Evolutionary conservation across 2,329 filamentous ascomycete species (phyloP), one percentile per base, ranked within the genome.

Genomic region (Trichoderma sp.): DNA sequence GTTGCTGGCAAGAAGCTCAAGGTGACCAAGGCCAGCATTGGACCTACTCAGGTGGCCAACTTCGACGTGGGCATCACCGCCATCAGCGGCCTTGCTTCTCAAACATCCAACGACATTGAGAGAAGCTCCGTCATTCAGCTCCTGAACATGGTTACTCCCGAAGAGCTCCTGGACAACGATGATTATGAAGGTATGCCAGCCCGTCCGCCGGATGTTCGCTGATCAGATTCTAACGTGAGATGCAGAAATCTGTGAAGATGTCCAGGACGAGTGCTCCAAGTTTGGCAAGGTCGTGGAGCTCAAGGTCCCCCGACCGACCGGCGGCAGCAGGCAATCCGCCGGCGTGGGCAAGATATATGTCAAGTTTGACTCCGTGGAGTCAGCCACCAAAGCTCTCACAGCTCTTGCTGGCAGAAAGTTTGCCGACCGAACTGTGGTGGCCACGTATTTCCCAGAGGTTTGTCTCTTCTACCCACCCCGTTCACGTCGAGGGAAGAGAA

Each of bases 311-410:
- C 87, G 95, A 66, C 94, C 95, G 2, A 88, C 86, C 24, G 91
- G 91, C 71, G 92, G 91, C 56, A 91, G 88, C 76, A 88, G 93
- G 71, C 90, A 95, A 75, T 91, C 90, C 24, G 86, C 92, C 34
- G 95, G 95, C 54, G 93, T 99, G 24, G 95, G 95, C 75, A 99
- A 98, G 83, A 98, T 99, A 71, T 99, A 90, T 75, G 89, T 99
- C 81, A 98, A 97, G 77, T 99, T 92, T 74, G 91, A 95, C 69
- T 86, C 83, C 3, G 80, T 85, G 2, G 92, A 93, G 58, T 87
- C 89, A 9, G 91, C 94, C 21, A 89, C 90, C 68, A 93, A 91
- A 73, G 96, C 95, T 7, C 82, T 99, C 64, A 88, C 90, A 72
- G 89, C 92, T n/a, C 82, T 99, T 71, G 95, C 96, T 34, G 95